A percentile compares a stretch with the other conserved stretches of the same genome.
phyloP scores from a whole-genome alignment of 345 rosid species.

The Linum tenue region DNA sequence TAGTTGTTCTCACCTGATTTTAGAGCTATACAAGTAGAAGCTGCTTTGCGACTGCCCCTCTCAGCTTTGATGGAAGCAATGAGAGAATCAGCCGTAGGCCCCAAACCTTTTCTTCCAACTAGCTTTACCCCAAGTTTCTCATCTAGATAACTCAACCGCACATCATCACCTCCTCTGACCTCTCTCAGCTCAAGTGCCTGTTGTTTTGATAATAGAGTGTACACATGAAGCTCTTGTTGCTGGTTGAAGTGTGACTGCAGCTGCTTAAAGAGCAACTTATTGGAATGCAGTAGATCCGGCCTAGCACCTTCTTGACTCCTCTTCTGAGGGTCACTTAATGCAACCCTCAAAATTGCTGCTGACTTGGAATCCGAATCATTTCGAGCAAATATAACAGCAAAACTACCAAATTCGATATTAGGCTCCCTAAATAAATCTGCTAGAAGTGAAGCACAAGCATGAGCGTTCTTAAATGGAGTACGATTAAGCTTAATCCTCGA shows the following conservation, averaged over 20 bases:
- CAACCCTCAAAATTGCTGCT: conserved; percentile 65
- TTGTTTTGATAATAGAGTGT: conserved; percentile 69
- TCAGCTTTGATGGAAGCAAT: conserved; percentile 89
- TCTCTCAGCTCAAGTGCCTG: conserved; percentile 91
- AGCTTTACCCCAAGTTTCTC: conserved; percentile 86
- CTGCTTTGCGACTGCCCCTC: conserved; percentile 58
- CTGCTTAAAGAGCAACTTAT: conserved; percentile 88
- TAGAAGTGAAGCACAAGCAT: conserved; percentile 72
- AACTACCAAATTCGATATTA: conserved; percentile 83
- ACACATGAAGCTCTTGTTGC: conserved; percentile 84
- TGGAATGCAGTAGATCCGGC: conserved; percentile 68
- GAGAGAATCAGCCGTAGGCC: conserved; percentile 70
- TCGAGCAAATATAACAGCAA: conserved; percentile 60
- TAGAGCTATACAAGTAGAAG: conserved; percentile 30
- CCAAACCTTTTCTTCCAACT: conserved; percentile 89
- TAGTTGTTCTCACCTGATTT: conserved; percentile 38
- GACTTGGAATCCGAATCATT: conserved; percentile 66
- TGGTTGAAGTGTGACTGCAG: conserved; percentile 94
- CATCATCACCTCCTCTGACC: conserved; percentile 94
- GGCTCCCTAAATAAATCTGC: conserved; percentile 92
- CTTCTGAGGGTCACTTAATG: conserved; percentile 57
- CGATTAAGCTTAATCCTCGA: conserved; percentile 44
- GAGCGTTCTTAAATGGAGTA: conserved; percentile 61
- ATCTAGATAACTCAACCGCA: conserved; percentile 65
- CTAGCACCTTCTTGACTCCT: conserved; percentile 50